phyloP scores from a whole-genome alignment of 2,329 filamentous ascomycete species.

The Neobulgaria alba region DNA sequence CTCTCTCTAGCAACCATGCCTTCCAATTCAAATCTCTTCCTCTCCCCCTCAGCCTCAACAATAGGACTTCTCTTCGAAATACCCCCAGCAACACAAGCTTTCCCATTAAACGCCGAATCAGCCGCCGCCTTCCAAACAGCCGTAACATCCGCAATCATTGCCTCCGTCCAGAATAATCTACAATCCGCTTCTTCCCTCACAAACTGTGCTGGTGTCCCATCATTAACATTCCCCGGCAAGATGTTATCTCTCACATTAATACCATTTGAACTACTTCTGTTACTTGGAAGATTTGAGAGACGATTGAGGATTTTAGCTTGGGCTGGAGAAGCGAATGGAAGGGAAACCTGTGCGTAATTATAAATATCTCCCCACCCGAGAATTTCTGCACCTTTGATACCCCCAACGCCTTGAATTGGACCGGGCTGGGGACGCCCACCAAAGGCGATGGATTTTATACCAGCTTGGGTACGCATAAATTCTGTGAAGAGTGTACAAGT shows the following conservation, averaged over 20 bases:
- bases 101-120: slow-evolving; percentile 33
- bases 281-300: slow-evolving; percentile 14
- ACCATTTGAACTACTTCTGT: slow-evolving; percentile 25
- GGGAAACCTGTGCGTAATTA: slow-evolving; percentile 9
- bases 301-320: slow-evolving; percentile 15
- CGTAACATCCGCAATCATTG: slow-evolving; percentile 42
- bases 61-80: slow-evolving; percentile 17
- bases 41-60: slow-evolving; percentile 1
- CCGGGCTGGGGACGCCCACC: slow-evolving; percentile 48
- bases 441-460: slow-evolving; percentile 47
- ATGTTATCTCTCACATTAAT: slow-evolving; percentile 37
- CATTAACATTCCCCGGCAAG: slow-evolving; percentile 24
- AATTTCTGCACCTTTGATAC: slow-evolving; percentile 48
- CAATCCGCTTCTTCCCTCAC: slow-evolving; percentile 53
- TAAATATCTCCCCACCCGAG: slow-evolving; percentile 15
- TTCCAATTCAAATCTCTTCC: not conserved
- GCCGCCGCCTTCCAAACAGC: slow-evolving; percentile 42
- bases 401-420: slow-evolving; percentile 56
- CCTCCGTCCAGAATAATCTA: slow-evolving; percentile 48
- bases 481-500: slow-evolving; percentile 52
- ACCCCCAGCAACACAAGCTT: slow-evolving; percentile 27
- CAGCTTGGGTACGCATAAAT: slow-evolving; percentile 41
- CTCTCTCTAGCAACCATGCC: not conserved
- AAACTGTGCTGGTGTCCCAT: slow-evolving; percentile 46
- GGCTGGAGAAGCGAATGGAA: slow-evolving; percentile 5